Evolutionary conservation across 2,329 filamentous ascomycete genomes (phyloP).

Genomic region (Colletotrichum sp.): DNA sequence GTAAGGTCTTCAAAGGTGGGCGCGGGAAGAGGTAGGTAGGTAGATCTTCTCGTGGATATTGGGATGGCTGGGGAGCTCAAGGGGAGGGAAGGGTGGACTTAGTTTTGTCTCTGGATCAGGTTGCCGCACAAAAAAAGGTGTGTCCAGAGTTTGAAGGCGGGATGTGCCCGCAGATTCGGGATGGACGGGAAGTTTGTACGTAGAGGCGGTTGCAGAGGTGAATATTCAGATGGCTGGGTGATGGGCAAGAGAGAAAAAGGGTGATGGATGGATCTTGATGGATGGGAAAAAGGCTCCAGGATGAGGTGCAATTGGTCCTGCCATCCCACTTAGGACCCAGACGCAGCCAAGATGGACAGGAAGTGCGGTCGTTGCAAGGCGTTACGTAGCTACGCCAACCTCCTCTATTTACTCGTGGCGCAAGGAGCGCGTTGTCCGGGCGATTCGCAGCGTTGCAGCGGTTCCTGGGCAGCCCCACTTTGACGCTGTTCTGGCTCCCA

Average conservation of each 20-base stretch:
- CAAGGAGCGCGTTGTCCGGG: conserved; percentile 16
- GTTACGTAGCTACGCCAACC: conserved; percentile 24
- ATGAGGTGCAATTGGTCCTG: conserved; percentile 20
- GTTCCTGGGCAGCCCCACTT: conserved; percentile 17
- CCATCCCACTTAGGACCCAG: conserved; percentile 14
- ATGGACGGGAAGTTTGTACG: background rate
- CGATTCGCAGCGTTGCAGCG: conserved; percentile 19
- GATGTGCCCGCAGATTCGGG: conserved; percentile 4
- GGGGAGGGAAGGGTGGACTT: conserved; percentile 11
- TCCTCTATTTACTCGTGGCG: conserved; percentile 24
- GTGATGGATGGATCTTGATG: conserved; percentile 9
- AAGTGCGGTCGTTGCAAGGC: background rate
- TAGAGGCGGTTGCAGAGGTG: conserved; percentile 9
- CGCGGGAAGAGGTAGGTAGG: background rate
- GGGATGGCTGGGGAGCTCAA: conserved; percentile 13
- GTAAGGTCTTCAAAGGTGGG: conserved; percentile 4
- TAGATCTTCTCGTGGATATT: conserved; percentile 13
- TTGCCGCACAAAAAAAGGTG: background rate
- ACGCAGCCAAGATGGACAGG: background rate
- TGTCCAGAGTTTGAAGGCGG: conserved; percentile 1
- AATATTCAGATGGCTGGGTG: conserved; percentile 26
- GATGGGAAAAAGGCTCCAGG: background rate
- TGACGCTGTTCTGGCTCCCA: background rate
- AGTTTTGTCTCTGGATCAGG: conserved; percentile 24
- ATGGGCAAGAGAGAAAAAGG: background rate